Evolutionary conservation across 2,329 filamentous ascomycete species (phyloP).

Genomic region (Pseudomassariella vexata): DNA sequence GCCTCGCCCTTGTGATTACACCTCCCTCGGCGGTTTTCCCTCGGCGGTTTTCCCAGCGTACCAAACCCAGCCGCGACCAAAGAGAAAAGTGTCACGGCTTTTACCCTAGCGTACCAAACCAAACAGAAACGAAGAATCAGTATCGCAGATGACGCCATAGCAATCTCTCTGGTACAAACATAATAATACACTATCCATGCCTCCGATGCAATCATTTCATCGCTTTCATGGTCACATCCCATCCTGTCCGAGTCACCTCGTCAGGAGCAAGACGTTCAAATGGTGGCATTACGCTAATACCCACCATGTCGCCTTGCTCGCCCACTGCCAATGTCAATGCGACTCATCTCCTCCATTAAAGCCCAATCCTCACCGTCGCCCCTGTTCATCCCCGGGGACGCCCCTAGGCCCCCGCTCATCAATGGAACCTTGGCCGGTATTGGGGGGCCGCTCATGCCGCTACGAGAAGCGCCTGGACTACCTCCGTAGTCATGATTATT

Average conservation of each 20-base stretch:
- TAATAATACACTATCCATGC: too few species aligned
- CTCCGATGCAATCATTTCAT: neutral
- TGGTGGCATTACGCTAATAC: conserved; percentile 13
- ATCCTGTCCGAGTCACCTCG: neutral
- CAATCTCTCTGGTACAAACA: too few species aligned
- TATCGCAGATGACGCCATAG: too few species aligned
- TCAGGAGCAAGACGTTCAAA: neutral
- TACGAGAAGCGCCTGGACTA: conserved; percentile 21
- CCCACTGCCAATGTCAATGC: conserved; percentile 60
- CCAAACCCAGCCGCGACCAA: too few species aligned
- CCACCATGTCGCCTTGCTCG: conserved; percentile 43
- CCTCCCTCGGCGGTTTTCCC: too few species aligned
- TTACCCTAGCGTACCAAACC: too few species aligned
- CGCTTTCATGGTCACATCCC: too few species aligned
- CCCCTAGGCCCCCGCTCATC: conserved; percentile 34
- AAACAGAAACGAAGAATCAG: too few species aligned
- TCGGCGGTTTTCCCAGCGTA: too few species aligned
- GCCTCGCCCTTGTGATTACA: too few species aligned
- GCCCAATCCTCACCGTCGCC: conserved; percentile 46
- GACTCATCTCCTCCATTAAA: conserved; percentile 65
- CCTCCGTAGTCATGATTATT: conserved; percentile 39
- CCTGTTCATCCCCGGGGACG: conserved; percentile 13
- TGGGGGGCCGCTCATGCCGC: conserved; percentile 42
- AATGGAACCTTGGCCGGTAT: conserved; percentile 66
- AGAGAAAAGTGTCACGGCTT: too few species aligned